Evolutionary conservation across 2,329 filamentous ascomycete genomes (phyloP).

Genomic region (Aureobasidium namibiae): DNA sequence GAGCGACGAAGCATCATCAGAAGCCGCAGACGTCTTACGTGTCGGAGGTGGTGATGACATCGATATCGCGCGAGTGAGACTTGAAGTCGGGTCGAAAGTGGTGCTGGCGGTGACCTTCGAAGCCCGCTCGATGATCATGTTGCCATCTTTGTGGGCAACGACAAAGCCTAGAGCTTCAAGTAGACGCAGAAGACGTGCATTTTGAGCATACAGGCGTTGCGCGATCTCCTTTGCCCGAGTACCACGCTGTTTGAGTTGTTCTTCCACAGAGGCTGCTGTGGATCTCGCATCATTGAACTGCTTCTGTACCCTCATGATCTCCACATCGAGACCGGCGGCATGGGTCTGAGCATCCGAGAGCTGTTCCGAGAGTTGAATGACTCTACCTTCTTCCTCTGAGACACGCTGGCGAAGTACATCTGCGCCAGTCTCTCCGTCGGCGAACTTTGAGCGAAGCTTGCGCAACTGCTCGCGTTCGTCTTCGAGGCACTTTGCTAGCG

Average conservation of each 20-base stretch:
- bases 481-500: slow-evolving; percentile 45
- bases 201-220: slow-evolving; percentile 71
- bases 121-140: slow-evolving; percentile 66
- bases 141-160: slow-evolving; percentile 58
- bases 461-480: slow-evolving; percentile 63
- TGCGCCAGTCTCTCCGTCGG: slow-evolving; percentile 76
- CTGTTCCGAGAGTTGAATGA: slow-evolving; percentile 59
- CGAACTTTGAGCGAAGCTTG: slow-evolving; percentile 61
- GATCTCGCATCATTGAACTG: slow-evolving; percentile 50
- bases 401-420: slow-evolving; percentile 68
- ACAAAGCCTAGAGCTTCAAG: slow-evolving; percentile 82
- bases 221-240: slow-evolving; percentile 74
- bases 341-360: slow-evolving; percentile 69
- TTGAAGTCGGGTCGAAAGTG: slow-evolving; percentile 31
- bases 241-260: slow-evolving; percentile 61
- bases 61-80: slow-evolving; percentile 45
- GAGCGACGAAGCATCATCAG: slow-evolving; percentile 44
- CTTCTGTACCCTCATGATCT: slow-evolving; percentile 60
- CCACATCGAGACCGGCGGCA: slow-evolving; percentile 66
- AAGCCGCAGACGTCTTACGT: slow-evolving; percentile 40
- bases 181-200: slow-evolving; percentile 73
- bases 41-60: slow-evolving; percentile 51
- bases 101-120: slow-evolving; percentile 47
- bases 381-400: slow-evolving; percentile 65
- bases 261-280: slow-evolving; percentile 38